Conservation (phyloP, 2,329 filamentous ascomycete genomes). For the Furcasterigmium sp. region DNA sequence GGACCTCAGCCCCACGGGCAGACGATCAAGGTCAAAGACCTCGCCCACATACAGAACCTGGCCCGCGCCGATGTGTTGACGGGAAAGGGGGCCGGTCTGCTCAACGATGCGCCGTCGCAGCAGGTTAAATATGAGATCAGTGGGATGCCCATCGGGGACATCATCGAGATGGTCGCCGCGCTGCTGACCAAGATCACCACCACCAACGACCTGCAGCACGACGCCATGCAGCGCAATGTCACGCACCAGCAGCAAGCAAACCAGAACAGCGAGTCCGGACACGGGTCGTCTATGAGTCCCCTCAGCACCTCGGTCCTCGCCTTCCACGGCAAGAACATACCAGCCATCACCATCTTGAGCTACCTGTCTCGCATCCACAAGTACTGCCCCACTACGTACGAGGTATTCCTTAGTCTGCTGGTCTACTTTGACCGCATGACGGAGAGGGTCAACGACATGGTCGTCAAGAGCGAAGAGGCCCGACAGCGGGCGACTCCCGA, state of each 20-base stretch:
- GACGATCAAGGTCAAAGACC: constrained; percentile 74
- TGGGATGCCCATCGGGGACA: constrained; percentile 92
- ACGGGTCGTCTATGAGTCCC: constrained; percentile 56
- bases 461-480: constrained; percentile 60
- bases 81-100: constrained; percentile 40
- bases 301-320: constrained; percentile 70
- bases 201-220: constrained; percentile 91
- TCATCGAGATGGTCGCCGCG: constrained; percentile 98
- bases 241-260: constrained; percentile 52
- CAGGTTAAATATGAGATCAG: constrained; percentile 85
- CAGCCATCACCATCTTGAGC: constrained; percentile 93
- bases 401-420: constrained; percentile 90
- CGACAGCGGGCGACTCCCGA: constrained; percentile 25
- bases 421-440: constrained; percentile 99
- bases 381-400: constrained; percentile 97
- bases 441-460: constrained; percentile 81
- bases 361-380: constrained; percentile 96
- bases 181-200: constrained; percentile 95
- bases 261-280: constrained; percentile 35
- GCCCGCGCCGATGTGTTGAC: constrained; percentile 70
- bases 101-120: constrained; percentile 45
- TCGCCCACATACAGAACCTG: constrained; percentile 87
- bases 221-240: constrained; percentile 73
- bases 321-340: constrained; percentile 97
- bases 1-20: constrained; percentile 29